Conservation (phyloP, 805 yeast genomes). For the Suhomyces sp. region DNA sequence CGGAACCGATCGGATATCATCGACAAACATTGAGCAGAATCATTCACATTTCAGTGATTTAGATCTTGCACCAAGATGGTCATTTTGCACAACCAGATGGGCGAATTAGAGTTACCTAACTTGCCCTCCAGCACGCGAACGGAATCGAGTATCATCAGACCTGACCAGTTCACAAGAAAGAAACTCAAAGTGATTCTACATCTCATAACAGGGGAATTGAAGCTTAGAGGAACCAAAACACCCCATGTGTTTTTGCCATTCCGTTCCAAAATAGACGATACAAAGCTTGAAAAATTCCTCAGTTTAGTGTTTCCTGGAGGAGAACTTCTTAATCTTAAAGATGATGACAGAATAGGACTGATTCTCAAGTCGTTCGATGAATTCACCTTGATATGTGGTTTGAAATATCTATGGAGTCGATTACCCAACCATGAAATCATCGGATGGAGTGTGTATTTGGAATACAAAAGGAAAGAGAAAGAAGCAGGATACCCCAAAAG, state of each 20-base stretch:
- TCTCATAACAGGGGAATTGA: conserved; percentile 68
- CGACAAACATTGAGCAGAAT: no score
- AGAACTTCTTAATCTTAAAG: conserved; percentile 32
- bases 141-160: conserved; percentile 10
- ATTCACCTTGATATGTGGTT: conserved; percentile 66
- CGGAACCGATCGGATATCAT: no score
- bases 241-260: conserved; percentile 78
- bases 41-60: no score
- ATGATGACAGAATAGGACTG: conserved; percentile 38
- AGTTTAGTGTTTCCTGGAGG: conserved; percentile 61
- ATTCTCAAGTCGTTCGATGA: conserved; percentile 55
- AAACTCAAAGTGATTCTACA: conserved; percentile 69
- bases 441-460: conserved; percentile 81
- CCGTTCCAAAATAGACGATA: conserved; percentile 66
- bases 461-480: conserved; percentile 63
- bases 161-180: conserved; percentile 55
- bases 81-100: conserved; percentile 10
- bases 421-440: conserved; percentile 75
- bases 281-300: conserved; percentile 56
- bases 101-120: conserved; percentile 24
- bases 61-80: conserved; percentile 17
- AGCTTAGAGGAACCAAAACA: conserved; percentile 64
- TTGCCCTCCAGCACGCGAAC: conserved; percentile 17
- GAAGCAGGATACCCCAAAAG: conserved; percentile 65
- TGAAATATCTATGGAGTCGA: conserved; percentile 86